Percentiles rank a stretch among this genome's conserved stretches.
These are phyloP conservation scores for Ricinus communis DNA, from an alignment of 345 rosid species.

Conservation along the genomic window DNA sequence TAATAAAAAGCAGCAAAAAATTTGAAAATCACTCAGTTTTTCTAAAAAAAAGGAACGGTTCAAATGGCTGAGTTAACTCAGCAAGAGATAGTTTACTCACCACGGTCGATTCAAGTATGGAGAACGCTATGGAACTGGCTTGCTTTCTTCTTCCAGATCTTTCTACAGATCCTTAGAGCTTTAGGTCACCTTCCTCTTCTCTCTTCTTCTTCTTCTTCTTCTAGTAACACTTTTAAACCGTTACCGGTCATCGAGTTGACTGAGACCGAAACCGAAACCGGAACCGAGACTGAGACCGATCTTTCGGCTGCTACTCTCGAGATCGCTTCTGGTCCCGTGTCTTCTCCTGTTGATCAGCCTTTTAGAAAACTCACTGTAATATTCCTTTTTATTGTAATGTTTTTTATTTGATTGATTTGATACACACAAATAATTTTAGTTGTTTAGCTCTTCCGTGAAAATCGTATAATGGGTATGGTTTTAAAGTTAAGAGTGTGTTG, in stretches of 20 bases:
- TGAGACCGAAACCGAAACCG: conserved; percentile 35
- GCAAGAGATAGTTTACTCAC: conserved; percentile 71
- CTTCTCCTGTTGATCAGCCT: conserved; percentile 17
- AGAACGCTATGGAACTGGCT: conserved; percentile 73
- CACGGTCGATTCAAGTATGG: conserved; percentile 64
- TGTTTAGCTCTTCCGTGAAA: conserved; percentile 60
- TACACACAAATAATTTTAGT: no score
- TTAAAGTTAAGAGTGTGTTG: no score
- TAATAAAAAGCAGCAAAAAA: conserved; percentile 14
- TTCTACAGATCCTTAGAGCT: conserved; percentile 63
- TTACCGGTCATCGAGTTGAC: conserved; percentile 70
- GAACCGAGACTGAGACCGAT: conserved; percentile 33
- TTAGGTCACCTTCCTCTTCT: conserved; percentile 69
- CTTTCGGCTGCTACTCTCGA: conserved; percentile 48
- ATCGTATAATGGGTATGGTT: no score
- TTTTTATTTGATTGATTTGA: neutral
- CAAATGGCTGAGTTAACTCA: conserved; percentile 98
- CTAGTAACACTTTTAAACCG: conserved; percentile 60
- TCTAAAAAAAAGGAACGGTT: no score
- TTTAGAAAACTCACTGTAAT: conserved; percentile 61
- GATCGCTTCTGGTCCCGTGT: conserved; percentile 39
- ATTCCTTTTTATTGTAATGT: neutral
- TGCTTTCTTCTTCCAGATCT: conserved; percentile 81
- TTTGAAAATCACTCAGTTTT: no score
- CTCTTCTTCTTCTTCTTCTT: conserved; percentile 49